Conservation (phyloP, 345 rosid species). For the Mallotus nudiflorus region DNA sequence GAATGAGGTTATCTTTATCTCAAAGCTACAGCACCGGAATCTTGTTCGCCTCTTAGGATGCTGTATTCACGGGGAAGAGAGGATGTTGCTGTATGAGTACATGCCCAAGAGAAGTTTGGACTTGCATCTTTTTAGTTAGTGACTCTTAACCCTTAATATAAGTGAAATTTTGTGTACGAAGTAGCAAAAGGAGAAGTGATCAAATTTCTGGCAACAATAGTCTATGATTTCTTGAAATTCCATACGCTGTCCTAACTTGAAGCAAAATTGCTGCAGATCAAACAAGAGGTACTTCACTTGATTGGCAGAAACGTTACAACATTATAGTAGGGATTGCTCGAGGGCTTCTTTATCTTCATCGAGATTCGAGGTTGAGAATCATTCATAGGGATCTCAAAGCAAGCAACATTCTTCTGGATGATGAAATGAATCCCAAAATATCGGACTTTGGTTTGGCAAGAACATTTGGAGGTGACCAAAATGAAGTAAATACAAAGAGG, state of each 20-base stretch:
- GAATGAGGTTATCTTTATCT: conserved; percentile 17
- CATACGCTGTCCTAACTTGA: not conserved
- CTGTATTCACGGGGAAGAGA: conserved; percentile 22
- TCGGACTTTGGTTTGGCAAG: conserved; percentile 23
- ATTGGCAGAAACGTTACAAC: conserved; percentile 15
- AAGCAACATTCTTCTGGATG: conserved; percentile 19
- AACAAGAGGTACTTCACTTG: conserved; percentile 18
- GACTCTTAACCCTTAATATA: not conserved
- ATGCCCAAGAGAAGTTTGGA: conserved; percentile 15
- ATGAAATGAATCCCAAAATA: conserved; percentile 20
- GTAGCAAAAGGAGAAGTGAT: too few relatives aligned
- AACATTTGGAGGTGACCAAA: conserved; percentile 18
- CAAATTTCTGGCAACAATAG: too few relatives aligned
- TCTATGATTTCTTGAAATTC: not conserved
- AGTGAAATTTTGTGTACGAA: too few relatives aligned
- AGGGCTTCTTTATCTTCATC: conserved; percentile 20
- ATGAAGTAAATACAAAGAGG: conserved; percentile 12
- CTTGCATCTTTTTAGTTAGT: conserved; percentile 12
- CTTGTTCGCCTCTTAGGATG: conserved; percentile 23
- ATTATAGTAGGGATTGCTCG: conserved; percentile 18
- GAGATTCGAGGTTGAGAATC: conserved; percentile 21
- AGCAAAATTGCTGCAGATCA: not conserved
- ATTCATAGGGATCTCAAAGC: conserved; percentile 14
- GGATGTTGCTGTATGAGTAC: conserved; percentile 12
- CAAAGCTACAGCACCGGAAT: conserved; percentile 22